Percentiles rank a stretch among this genome's conserved stretches.
Evolutionary conservation across 352 stramenopile genomes (phyloP).

Genomic region (Phytophthora nicotianae): DNA sequence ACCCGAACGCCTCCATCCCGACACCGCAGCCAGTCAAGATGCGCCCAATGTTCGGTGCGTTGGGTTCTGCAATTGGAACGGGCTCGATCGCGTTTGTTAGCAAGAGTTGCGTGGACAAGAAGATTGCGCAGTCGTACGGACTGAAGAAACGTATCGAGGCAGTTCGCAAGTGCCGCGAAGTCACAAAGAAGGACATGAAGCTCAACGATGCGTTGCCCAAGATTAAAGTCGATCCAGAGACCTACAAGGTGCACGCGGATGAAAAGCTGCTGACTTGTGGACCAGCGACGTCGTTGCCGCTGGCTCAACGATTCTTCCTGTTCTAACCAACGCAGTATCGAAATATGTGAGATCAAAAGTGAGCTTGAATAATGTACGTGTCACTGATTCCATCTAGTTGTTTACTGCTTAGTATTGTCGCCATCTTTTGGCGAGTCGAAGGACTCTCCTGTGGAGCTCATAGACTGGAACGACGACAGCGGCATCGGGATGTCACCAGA

Average conservation of each 20-base stretch:
- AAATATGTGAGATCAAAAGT: conserved; percentile 1
- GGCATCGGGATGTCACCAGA: conserved; percentile 31
- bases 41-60: conserved; percentile 93
- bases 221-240: conserved; percentile 96
- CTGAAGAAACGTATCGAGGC: conserved; percentile 88
- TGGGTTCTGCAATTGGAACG: conserved; percentile 57
- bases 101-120: conserved; percentile 73
- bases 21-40: conserved; percentile 97
- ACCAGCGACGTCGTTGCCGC: conserved; percentile 80
- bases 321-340: conserved; percentile 66
- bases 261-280: conserved; percentile 90
- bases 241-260: conserved; percentile 94
- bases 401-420: conserved; percentile 29
- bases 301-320: conserved; percentile 95
- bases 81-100: conserved; percentile 93
- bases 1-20: conserved; percentile 96
- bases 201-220: conserved; percentile 94
- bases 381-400: conserved; percentile 20
- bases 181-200: conserved; percentile 97
- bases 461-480: conserved; percentile 33
- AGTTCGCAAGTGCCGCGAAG: conserved; percentile 79
- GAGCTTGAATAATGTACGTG: conserved; percentile 28
- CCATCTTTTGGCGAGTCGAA: conserved; percentile 32
- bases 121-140: conserved; percentile 73
- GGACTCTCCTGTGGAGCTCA: conserved; percentile 27